phyloP scores from a whole-genome alignment of 208 protist species.

The Wallacemonas rigidus region DNA sequence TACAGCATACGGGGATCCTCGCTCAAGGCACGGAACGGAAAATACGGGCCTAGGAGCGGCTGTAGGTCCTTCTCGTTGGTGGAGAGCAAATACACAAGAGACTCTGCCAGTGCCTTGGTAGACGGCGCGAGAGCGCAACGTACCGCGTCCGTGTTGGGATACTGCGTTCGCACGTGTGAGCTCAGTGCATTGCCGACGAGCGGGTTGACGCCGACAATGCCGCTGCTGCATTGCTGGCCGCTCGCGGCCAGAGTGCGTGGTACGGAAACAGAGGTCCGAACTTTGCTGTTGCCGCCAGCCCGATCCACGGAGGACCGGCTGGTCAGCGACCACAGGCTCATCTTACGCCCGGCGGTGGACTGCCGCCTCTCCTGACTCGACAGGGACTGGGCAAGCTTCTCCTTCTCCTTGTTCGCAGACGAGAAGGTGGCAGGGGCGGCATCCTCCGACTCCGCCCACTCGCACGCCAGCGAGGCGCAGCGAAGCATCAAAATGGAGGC shows the following conservation, averaged over 20 bases:
- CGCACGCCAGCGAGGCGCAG: constrained; percentile 48
- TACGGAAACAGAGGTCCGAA: no score
- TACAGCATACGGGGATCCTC: constrained; percentile 34
- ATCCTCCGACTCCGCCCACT: constrained; percentile 33
- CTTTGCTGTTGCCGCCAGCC: no score
- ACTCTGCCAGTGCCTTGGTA: neutral
- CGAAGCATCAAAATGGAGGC: constrained; percentile 65
- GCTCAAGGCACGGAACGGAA: constrained; percentile 24
- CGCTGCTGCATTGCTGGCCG: no score
- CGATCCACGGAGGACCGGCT: no score
- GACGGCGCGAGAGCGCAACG: neutral
- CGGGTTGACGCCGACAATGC: neutral
- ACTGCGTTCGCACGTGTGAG: neutral
- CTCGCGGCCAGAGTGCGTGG: no score
- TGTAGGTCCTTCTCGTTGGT: constrained; percentile 7
- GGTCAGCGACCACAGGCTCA: no score
- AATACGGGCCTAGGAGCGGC: constrained; percentile 5
- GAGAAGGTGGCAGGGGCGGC: neutral
- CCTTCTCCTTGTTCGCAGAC: neutral
- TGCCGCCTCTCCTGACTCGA: neutral
- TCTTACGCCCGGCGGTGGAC: neutral
- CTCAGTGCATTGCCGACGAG: neutral
- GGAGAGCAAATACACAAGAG: constrained; percentile 10
- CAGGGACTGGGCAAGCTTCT: constrained; percentile 11
- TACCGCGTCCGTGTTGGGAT: neutral